Evolutionary conservation across 179 eudicot genomes (phyloP).

Genomic region (Nepenthes alata): DNA sequence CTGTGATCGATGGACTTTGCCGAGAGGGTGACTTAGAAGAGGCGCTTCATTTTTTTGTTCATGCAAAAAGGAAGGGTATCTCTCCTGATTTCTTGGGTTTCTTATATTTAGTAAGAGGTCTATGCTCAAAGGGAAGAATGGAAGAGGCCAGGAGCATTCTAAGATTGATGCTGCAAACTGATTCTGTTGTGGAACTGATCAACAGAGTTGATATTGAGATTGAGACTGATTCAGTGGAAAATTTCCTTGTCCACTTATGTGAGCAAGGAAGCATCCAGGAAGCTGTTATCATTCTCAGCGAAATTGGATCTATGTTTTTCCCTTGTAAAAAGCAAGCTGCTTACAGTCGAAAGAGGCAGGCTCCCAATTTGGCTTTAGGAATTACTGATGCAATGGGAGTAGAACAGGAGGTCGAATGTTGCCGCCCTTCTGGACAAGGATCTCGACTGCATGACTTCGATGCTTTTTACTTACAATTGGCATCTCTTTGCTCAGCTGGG

Average conservation of each 20-base stretch:
- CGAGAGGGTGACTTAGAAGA: slow-evolving; percentile 69
- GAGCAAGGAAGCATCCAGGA: slow-evolving; percentile 66
- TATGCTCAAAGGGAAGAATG: slow-evolving; percentile 85
- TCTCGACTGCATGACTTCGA: slow-evolving; percentile 26
- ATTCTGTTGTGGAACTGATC: slow-evolving; percentile 37
- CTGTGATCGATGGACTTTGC: slow-evolving; percentile 53
- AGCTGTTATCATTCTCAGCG: slow-evolving; percentile 58
- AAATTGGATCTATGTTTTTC: slow-evolving; percentile 50
- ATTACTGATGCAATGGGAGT: too few species aligned
- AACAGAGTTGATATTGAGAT: slow-evolving; percentile 37
- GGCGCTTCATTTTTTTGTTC: slow-evolving; percentile 47
- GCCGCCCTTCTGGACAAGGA: slow-evolving; percentile 4
- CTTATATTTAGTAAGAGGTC: slow-evolving; percentile 54
- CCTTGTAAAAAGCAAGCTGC: slow-evolving; percentile 26
- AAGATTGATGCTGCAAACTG: slow-evolving; percentile 71
- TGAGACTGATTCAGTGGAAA: slow-evolving; percentile 43
- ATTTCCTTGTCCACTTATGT: slow-evolving; percentile 45
- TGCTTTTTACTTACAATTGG: slow-evolving; percentile 45
- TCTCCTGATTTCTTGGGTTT: slow-evolving; percentile 78
- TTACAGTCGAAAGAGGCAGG: slow-evolving; percentile 12
- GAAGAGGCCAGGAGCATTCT: slow-evolving; percentile 72
- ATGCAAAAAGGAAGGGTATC: slow-evolving; percentile 35
- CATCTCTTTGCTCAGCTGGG: slow-evolving; percentile 57
- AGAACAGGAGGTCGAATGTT: background rate
- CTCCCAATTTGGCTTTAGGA: background rate